phyloP scores from a whole-genome alignment of 345 rosid species.

The Linum trigynum region DNA sequence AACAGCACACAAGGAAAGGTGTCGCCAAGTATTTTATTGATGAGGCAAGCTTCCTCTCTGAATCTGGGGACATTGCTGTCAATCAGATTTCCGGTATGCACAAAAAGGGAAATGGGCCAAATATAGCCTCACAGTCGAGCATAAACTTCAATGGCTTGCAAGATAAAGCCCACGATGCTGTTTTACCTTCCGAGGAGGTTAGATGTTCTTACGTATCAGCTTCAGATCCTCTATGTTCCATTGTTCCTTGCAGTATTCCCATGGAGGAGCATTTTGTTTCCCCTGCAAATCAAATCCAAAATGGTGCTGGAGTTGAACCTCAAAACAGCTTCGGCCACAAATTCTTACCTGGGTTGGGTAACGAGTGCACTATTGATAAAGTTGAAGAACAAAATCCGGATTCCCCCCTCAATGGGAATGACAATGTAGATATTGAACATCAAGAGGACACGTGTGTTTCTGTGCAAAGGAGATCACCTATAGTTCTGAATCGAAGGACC shows the following conservation, averaged over 20 bases:
- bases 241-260: slow-evolving; percentile 63
- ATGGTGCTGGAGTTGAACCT: slow-evolving; percentile 19
- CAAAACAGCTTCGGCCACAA: slow-evolving; percentile 18
- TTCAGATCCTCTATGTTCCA: slow-evolving; percentile 61
- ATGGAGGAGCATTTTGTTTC: slow-evolving; percentile 20
- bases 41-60: slow-evolving; percentile 57
- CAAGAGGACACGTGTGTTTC: slow-evolving; percentile 13
- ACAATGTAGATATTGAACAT: slow-evolving; percentile 5
- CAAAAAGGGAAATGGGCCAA: slow-evolving; percentile 17
- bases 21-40: slow-evolving; percentile 26
- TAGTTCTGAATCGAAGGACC: slow-evolving; percentile 20
- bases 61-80: slow-evolving; percentile 46
- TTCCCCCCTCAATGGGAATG: slow-evolving; percentile 1
- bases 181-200: slow-evolving; percentile 32
- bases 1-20: slow-evolving; percentile 12
- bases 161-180: slow-evolving; percentile 22
- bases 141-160: slow-evolving; percentile 25
- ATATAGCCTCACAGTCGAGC: slow-evolving; percentile 32
- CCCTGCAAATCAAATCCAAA: slow-evolving; percentile 16
- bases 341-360: slow-evolving; percentile 3
- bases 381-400: slow-evolving; percentile 17
- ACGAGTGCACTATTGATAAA: slow-evolving; percentile 10
- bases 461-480: slow-evolving; percentile 22
- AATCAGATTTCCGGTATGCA: slow-evolving; percentile 41
- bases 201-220: slow-evolving; percentile 29